Evolutionary conservation across 179 eudicot species (phyloP).

Genomic region (Beta macrorhiza): DNA sequence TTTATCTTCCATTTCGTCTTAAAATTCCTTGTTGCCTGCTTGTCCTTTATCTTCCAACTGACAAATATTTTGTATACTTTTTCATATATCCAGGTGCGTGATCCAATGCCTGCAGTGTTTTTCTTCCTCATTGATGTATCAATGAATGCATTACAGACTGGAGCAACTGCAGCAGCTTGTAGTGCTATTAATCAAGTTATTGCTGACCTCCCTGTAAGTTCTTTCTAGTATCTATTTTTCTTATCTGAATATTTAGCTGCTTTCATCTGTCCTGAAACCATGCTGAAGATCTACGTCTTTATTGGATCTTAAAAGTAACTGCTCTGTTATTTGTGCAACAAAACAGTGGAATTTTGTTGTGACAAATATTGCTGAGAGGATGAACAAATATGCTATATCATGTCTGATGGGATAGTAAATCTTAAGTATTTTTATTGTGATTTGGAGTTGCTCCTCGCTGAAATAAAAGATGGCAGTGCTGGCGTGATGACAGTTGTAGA

Average conservation of each 20-base stretch:
- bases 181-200: conserved; percentile 91
- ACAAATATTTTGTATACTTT: not conserved
- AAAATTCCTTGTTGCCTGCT: conserved; percentile 1
- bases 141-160: conserved; percentile 87
- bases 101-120: conserved; percentile 94
- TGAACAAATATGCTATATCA: not conserved
- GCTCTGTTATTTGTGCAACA: not conserved
- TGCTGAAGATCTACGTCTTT: not conserved
- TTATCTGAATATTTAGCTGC: not conserved
- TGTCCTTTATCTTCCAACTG: conserved; percentile 19
- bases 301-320: not conserved
- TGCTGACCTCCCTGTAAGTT: conserved; percentile 95
- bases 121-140: conserved; percentile 94
- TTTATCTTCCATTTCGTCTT: not conserved
- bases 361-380: not conserved
- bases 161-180: conserved; percentile 97
- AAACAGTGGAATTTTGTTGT: not conserved
- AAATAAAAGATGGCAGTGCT: not conserved
- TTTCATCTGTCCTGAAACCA: not conserved
- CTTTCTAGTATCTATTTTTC: not conserved
- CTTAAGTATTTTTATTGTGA: not conserved
- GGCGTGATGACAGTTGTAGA: not conserved
- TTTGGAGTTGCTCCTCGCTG: not conserved
- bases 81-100: conserved; percentile 63
- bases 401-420: not conserved